Conservation (phyloP, 306 rosid genomes). For the Amphicarpaea edgeworthii region DNA sequence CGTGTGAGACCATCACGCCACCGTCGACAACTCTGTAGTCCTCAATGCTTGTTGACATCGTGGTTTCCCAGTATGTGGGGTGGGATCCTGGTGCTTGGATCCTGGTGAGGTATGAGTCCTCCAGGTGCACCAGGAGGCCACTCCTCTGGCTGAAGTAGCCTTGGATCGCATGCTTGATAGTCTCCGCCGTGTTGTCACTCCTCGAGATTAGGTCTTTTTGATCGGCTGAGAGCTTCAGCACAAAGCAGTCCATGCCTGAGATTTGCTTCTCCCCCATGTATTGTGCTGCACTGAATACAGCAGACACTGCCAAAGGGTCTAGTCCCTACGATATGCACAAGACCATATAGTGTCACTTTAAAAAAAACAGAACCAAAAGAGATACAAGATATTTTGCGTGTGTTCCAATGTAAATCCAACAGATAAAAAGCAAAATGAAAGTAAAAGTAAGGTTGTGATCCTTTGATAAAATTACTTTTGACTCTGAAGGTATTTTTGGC, state of each 20-base stretch:
- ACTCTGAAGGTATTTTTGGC: no score
- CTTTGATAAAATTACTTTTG: no score
- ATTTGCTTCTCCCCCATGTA: slow-evolving; percentile 88
- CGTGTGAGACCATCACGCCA: slow-evolving; percentile 82
- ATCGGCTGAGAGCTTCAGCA: slow-evolving; percentile 79
- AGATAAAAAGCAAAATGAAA: no score
- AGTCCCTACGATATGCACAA: slow-evolving; percentile 68
- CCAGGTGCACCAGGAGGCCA: slow-evolving; percentile 74
- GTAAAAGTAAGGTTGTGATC: no score
- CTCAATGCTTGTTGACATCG: slow-evolving; percentile 82
- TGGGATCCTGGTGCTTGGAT: slow-evolving; percentile 86
- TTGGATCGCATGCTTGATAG: slow-evolving; percentile 85
- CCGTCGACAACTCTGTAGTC: slow-evolving; percentile 80
- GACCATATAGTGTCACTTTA: background rate
- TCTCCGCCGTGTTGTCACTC: slow-evolving; percentile 89
- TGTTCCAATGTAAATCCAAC: no score
- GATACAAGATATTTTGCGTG: slow-evolving; percentile 2
- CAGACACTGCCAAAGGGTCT: slow-evolving; percentile 84
- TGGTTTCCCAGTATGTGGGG: slow-evolving; percentile 92
- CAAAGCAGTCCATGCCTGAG: slow-evolving; percentile 72
- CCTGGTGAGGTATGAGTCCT: slow-evolving; percentile 89
- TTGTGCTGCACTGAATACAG: slow-evolving; percentile 77
- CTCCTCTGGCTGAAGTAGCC: slow-evolving; percentile 93
- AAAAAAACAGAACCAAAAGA: background rate
- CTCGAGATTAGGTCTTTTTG: slow-evolving; percentile 71